Conservation (phyloP, 345 rosid species). For the Eucalyptus rudis region DNA sequence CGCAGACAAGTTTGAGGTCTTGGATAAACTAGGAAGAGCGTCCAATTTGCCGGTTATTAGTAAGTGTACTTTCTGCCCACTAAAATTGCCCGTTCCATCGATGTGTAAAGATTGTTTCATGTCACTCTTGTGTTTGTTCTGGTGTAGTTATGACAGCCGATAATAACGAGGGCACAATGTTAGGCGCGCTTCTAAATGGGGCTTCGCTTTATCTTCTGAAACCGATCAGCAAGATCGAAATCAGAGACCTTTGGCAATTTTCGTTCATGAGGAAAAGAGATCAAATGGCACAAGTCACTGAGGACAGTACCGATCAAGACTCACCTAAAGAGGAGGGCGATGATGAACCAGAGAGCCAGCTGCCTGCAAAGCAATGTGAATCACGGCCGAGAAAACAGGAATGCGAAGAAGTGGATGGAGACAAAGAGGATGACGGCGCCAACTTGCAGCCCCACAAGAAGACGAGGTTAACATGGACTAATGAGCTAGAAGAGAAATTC, state of each 20-base stretch:
- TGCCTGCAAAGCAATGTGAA: background rate
- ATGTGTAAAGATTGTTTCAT: background rate
- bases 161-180: slow-evolving; percentile 2
- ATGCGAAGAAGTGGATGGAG: background rate
- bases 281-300: background rate
- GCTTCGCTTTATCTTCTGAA: slow-evolving; percentile 27
- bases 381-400: background rate
- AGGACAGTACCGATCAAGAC: background rate
- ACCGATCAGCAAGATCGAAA: slow-evolving; percentile 13
- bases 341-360: background rate
- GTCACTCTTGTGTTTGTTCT: background rate
- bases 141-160: slow-evolving; percentile 22
- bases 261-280: background rate
- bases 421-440: background rate
- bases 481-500: slow-evolving; percentile 23
- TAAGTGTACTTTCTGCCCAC: slow-evolving; percentile 1
- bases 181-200: slow-evolving; percentile 27
- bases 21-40: slow-evolving; percentile 14
- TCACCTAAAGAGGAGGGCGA: background rate
- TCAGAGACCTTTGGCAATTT: slow-evolving; percentile 37
- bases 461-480: slow-evolving; percentile 28
- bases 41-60: slow-evolving; percentile 31
- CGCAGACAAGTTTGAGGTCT: slow-evolving; percentile 32
- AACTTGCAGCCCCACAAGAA: slow-evolving; percentile 6
- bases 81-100: background rate